These are phyloP conservation scores for Lentinula detonsa DNA, from an alignment of 768 basidiomycete genomes.

Conservation along the genomic window DNA sequence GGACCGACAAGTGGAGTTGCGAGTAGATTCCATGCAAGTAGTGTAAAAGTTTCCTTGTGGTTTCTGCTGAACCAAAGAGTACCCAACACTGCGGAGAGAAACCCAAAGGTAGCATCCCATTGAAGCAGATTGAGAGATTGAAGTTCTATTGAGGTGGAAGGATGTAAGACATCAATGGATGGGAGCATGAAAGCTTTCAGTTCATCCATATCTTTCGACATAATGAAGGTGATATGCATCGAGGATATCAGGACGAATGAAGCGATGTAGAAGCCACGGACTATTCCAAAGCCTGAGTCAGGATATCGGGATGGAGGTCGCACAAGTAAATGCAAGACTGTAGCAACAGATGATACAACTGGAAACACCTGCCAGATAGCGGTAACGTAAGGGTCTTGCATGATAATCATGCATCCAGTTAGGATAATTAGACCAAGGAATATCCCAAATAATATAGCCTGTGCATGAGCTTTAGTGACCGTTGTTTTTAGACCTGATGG, in stretches of 20 bases:
- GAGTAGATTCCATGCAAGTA: conserved; percentile 38
- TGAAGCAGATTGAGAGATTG: conserved; percentile 39
- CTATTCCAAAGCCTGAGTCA: conserved; percentile 29
- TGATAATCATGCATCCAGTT: conserved; percentile 34
- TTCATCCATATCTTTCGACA: conserved; percentile 26
- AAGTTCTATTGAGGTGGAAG: conserved; percentile 16
- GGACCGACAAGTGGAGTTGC: conserved; percentile 39
- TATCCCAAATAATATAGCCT: conserved; percentile 47
- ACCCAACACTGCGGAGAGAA: conserved; percentile 32
- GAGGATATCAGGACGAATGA: conserved; percentile 37
- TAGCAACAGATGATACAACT: conserved; percentile 35
- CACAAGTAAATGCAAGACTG: conserved; percentile 30
- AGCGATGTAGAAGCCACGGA: conserved; percentile 31
- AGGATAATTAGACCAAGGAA: conserved; percentile 41
- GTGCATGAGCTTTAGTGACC: conserved; percentile 40
- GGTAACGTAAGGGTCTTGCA: conserved; percentile 36
- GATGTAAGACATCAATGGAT: conserved; percentile 21
- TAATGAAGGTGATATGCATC: conserved; percentile 33
- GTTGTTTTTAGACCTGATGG: conserved; percentile 8
- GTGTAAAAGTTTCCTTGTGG: conserved; percentile 20
- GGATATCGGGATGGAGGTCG: conserved; percentile 26
- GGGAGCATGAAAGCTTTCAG: conserved; percentile 30
- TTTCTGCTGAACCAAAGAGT: conserved; percentile 43
- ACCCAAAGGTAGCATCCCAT: conserved; percentile 42
- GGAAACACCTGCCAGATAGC: conserved; percentile 54